Base-by-base conservation (phyloP, 768 basidiomycete species). In the Termitomyces sp. region DNA sequence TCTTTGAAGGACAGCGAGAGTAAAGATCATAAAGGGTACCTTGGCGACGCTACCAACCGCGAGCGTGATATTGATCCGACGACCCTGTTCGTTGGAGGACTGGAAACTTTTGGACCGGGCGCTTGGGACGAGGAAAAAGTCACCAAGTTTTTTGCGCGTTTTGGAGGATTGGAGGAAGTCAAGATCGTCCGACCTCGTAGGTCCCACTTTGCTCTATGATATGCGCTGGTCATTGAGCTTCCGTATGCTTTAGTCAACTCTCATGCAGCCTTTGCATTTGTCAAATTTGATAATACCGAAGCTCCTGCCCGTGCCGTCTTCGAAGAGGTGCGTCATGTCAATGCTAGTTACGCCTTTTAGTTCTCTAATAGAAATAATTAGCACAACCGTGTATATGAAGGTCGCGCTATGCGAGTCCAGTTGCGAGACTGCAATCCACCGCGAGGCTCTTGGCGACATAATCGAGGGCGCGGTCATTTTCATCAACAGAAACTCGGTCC, bases 31-130 rank as follows among this genome's bases (percentile, higher is more conserved):
- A 58, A 60, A 16, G 53, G 47, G 21, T 49, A 47, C 23, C 65
- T 68, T 37, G 35, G 49, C n/a, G 60, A 65, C 25, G 44, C 38
- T 44, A 17, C 44, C 21, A 59, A 55, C 27, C 66, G 67, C n/a
- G 71, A 75, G 32, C 71, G 73, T 54, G 76, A 79, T 23, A 67
- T 86, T 14, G 88, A 91, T 66, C 86, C 85, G 0, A 82, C 78
- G 2, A 84, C 87, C 1, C 75, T 92, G 29, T 92, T 91, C 66
- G 86, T 91, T 29, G 90, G 90, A 7, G 89, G 89, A 5, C 75
- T 92, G 43, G 85, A 87, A 62, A 79, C 83, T 65, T 77, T 76
- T 62, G 86, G 84, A 5, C 76, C 83, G 3, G 75, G 75, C 27
- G 81, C 82, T 7, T 92, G 90, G 90, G 80, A 85, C 44, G 89